Percentiles rank a stretch among this genome's conserved stretches.
phyloP scores from a whole-genome alignment of 768 basidiomycete genomes.

The Tylopilus sp. region DNA sequence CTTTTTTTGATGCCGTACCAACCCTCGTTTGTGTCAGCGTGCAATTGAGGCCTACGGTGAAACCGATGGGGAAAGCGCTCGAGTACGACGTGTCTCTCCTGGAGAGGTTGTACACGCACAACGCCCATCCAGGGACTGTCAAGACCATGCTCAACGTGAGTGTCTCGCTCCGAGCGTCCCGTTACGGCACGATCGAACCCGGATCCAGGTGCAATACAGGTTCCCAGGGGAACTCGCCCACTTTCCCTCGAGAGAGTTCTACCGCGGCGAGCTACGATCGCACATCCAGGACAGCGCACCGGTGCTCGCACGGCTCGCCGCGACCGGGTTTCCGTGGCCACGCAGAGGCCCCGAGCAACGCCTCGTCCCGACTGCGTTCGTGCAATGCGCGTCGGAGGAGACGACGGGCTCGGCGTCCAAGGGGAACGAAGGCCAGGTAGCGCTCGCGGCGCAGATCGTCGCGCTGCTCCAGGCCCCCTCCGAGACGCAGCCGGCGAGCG shows the following conservation, averaged over 20 bases:
- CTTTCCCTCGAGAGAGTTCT: conserved; percentile 65
- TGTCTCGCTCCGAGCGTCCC: not conserved
- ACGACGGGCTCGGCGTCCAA: conserved; percentile 58
- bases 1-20: not conserved
- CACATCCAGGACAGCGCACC: conserved; percentile 38
- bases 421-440: conserved; percentile 57
- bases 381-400: conserved; percentile 57
- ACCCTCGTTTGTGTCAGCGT: conserved; percentile 47
- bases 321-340: conserved; percentile 60
- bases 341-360: conserved; percentile 17
- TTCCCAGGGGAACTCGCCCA: conserved; percentile 54
- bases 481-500: not conserved
- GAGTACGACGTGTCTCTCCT: conserved; percentile 60
- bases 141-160: conserved; percentile 62
- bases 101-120: conserved; percentile 51
- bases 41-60: conserved; percentile 63
- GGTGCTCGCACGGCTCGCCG: conserved; percentile 36
- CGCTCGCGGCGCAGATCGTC: conserved; percentile 47
- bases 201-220: conserved; percentile 54
- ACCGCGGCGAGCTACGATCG: conserved; percentile 50
- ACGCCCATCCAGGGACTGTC: conserved; percentile 33
- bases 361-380: conserved; percentile 52
- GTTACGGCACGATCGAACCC: not conserved
- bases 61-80: conserved; percentile 53
- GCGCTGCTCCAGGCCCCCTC: conserved; percentile 34